Conservation (phyloP, 2,329 filamentous ascomycete species). For the Plenodomus lindquistii region DNA sequence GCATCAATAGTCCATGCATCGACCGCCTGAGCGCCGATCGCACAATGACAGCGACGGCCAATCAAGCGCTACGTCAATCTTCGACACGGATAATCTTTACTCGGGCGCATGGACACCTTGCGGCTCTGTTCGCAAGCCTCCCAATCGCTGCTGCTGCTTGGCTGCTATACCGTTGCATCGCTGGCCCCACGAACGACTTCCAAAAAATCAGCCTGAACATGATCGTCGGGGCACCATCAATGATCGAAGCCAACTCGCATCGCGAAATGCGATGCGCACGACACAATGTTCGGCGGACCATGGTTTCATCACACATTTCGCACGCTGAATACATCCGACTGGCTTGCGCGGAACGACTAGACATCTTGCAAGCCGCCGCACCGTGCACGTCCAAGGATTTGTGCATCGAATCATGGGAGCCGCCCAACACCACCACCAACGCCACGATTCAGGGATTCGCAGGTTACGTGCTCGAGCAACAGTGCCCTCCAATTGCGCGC, state of each 20-base stretch:
- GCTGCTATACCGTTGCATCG: neutral
- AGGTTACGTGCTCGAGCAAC: conserved; percentile 30
- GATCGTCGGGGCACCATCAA: neutral
- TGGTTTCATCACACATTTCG: conserved; percentile 34
- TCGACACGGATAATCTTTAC: conserved; percentile 19
- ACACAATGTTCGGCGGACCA: conserved; percentile 25
- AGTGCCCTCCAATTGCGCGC: conserved; percentile 14
- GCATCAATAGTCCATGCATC: conserved; percentile 9
- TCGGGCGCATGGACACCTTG: conserved; percentile 27
- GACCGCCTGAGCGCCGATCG: conserved; percentile 12
- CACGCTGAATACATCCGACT: conserved; percentile 23
- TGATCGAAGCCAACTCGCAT: conserved; percentile 2
- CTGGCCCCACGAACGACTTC: neutral
- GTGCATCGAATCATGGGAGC: conserved; percentile 35
- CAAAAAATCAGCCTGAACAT: neutral
- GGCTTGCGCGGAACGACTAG: conserved; percentile 27
- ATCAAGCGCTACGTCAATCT: conserved; percentile 17
- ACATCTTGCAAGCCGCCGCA: conserved; percentile 31
- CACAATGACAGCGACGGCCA: conserved; percentile 13
- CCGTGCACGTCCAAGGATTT: conserved; percentile 31
- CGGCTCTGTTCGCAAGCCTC: conserved; percentile 23
- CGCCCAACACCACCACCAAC: conserved; percentile 24
- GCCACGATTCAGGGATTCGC: conserved; percentile 40
- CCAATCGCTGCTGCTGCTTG: conserved; percentile 14
- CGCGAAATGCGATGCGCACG: conserved; percentile 34